Evolutionary conservation across 164 flowering plant species (phyloP).

Genomic region (Vitis cinerea): DNA sequence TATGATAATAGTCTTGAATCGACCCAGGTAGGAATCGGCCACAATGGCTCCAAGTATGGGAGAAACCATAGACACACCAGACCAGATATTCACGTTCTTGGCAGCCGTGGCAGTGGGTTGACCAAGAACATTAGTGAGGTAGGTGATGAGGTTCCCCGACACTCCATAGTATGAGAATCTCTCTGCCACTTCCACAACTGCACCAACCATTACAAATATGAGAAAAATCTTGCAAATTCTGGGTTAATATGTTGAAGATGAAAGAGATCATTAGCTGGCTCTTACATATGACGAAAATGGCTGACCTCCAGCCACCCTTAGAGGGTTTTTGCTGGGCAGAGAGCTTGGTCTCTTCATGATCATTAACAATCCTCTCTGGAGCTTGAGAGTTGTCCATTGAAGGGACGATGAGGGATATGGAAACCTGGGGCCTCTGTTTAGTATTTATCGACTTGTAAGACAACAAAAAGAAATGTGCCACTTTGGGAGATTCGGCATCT

Average conservation of each 20-base stretch:
- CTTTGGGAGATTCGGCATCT: no score
- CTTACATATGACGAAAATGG: conserved; percentile 35
- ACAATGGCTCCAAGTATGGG: conserved; percentile 62
- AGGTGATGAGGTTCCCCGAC: conserved; percentile 49
- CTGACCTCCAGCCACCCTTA: conserved; percentile 36
- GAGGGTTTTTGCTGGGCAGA: background rate
- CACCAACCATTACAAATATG: background rate
- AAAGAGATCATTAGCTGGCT: background rate
- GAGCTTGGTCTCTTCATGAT: background rate
- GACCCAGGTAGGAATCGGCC: conserved; percentile 68
- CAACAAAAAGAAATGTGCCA: no score
- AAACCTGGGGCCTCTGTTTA: no score
- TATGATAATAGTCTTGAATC: conserved; percentile 49
- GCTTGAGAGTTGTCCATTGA: conserved; percentile 9
- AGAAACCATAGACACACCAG: conserved; percentile 50
- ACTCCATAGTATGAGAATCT: conserved; percentile 57
- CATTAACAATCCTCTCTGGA: background rate
- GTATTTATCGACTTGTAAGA: no score
- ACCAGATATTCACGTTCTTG: conserved; percentile 55
- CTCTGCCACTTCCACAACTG: conserved; percentile 70
- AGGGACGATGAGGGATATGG: no score
- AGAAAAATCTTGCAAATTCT: no score
- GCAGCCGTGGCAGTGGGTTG: conserved; percentile 46
- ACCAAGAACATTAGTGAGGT: conserved; percentile 41
- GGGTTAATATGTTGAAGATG: no score